phyloP scores from a whole-genome alignment of 306 rosid species.

The Canavalia ensiformis region DNA sequence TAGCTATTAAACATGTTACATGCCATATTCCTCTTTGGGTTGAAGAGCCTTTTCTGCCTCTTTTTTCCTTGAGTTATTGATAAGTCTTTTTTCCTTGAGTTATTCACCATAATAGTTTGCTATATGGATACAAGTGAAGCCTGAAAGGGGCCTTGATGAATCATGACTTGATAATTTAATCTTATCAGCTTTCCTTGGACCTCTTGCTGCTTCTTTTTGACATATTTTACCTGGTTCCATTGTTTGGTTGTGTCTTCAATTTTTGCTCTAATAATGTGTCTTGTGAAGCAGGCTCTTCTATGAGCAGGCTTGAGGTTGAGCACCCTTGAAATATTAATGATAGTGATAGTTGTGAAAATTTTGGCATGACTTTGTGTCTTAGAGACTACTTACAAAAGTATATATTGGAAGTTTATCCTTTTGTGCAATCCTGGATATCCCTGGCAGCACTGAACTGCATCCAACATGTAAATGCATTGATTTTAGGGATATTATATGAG shows the following conservation, averaged over 20 bases:
- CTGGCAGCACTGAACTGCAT: slow-evolving; percentile 13
- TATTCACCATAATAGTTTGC: background rate
- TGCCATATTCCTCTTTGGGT: background rate
- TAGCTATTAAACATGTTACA: background rate
- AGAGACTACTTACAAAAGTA: background rate
- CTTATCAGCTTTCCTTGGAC: background rate
- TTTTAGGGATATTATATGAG: background rate
- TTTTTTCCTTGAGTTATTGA: slow-evolving; percentile 7
- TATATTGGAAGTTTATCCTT: slow-evolving; percentile 4
- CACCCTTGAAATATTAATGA: background rate
- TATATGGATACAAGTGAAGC: slow-evolving; percentile 16
- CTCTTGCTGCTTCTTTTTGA: background rate
- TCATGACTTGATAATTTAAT: background rate
- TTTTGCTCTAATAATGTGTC: background rate
- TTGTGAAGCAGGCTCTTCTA: background rate
- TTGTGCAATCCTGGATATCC: background rate
- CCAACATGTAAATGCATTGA: background rate
- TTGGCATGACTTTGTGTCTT: background rate
- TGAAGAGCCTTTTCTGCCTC: slow-evolving; percentile 18
- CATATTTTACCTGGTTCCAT: background rate
- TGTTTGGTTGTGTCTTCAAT: background rate
- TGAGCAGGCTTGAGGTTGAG: background rate
- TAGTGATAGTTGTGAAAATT: background rate
- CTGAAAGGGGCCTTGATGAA: background rate
- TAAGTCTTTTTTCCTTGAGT: background rate